Evolutionary conservation across 1,139 yeast genomes (phyloP), one percentile per base, ranked within the genome.

Genomic region (Saccharomyces hybrid): DNA sequence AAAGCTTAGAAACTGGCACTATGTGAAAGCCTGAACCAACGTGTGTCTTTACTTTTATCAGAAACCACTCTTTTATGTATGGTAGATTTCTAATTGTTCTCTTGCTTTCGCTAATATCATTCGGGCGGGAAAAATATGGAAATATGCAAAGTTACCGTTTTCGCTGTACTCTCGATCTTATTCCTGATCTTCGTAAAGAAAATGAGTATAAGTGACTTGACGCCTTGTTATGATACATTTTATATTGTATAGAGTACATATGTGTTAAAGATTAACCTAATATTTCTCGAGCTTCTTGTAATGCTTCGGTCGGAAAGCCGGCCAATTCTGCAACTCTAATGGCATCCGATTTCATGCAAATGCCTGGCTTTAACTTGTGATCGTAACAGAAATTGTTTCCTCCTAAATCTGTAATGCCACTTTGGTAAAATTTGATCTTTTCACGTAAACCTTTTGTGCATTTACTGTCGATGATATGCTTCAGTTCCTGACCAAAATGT

Each of bases 261-360:
- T 50, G 56, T 60, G 53, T 54, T 61, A 76, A 47, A 1, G 2
- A 28, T 50, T 46, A 29, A 7, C 27, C n/a, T 41, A 57, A 68
- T 49, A 79, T 81, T 23, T 67, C 60, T 41, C 63, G 63, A 1
- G 91, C 90, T 47, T 74, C 71, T 2, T 71, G 59, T 13, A 90
- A 62, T 0, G 91, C 91, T 2, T 71, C 65, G 2, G 62, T 55
- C 0, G 98, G 97, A 59, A 89, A 87, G 0, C 96, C 96, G 0
- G 97, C 96, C 64, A 82, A 71, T 59, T 78, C 76, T 0, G 97
- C 98, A 6, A 90, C 89, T 55, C 82, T 83, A n/a, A 90, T 71
- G 0, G 97, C 98, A 69, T 86, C 88, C 0, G 96, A 88, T 55
- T 84, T 78, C 8, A 76, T 77, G 60, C 93, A 82, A 5, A 93